phyloP scores from a whole-genome alignment of 768 basidiomycete genomes.

The Auricularia sp. region DNA sequence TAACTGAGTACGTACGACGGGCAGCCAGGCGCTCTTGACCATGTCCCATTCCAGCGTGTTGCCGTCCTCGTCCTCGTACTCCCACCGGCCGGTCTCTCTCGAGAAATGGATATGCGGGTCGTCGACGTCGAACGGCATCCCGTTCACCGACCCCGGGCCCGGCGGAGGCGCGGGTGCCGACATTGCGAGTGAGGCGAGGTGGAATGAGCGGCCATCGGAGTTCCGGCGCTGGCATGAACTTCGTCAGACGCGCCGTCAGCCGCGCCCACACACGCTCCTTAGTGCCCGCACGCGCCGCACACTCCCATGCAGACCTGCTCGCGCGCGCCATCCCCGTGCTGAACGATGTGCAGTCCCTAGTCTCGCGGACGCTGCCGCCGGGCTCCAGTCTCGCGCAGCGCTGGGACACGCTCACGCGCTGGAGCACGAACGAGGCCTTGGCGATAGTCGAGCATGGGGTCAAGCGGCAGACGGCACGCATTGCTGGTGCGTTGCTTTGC shows the following conservation, averaged over 20 bases:
- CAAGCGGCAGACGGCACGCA: slow-evolving; percentile 25
- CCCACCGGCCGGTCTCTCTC: slow-evolving; percentile 67
- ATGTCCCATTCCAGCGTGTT: slow-evolving; percentile 85
- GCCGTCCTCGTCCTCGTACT: slow-evolving; percentile 82
- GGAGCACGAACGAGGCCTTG: neutral
- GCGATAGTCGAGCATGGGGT: neutral
- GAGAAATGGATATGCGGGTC: slow-evolving; percentile 82
- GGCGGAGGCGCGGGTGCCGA: too few species aligned
- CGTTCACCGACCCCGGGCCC: neutral
- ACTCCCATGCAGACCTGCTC: neutral
- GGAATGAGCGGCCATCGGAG: neutral
- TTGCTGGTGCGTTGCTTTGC: slow-evolving; percentile 35
- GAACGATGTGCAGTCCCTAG: neutral
- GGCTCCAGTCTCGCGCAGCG: neutral
- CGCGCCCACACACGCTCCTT: neutral
- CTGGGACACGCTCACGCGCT: neutral
- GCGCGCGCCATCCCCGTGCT: neutral
- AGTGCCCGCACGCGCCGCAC: neutral
- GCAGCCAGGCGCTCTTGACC: slow-evolving; percentile 67
- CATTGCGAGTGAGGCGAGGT: neutral
- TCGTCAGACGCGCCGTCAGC: neutral
- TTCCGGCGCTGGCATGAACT: neutral
- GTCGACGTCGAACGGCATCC: neutral
- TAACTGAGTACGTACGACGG: slow-evolving; percentile 48
- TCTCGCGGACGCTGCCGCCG: neutral